Conservation (phyloP, 129 eudicot genomes). For the Centella asiatica region DNA sequence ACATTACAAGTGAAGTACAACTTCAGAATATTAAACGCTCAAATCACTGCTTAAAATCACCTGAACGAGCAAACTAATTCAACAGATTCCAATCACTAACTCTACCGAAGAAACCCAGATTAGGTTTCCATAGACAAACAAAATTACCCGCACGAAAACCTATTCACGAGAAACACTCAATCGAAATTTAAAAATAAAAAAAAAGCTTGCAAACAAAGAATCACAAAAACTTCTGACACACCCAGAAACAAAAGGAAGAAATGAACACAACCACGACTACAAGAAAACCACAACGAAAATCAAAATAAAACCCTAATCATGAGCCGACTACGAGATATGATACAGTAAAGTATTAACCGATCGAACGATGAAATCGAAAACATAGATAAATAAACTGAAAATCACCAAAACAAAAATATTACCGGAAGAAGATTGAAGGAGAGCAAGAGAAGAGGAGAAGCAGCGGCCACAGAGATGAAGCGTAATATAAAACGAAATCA, state of each 20-base stretch:
- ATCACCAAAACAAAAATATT: too few relatives aligned
- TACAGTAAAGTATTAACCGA: too few relatives aligned
- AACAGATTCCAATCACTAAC: background rate
- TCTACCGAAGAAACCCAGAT: too few relatives aligned
- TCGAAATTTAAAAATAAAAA: background rate
- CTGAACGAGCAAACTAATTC: background rate
- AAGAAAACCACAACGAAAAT: too few relatives aligned
- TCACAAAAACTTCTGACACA: too few relatives aligned
- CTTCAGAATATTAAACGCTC: background rate
- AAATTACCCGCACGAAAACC: background rate
- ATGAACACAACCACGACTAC: too few relatives aligned
- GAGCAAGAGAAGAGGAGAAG: background rate
- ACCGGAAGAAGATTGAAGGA: background rate
- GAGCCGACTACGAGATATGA: too few relatives aligned
- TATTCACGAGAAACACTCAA: background rate
- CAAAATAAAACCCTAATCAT: too few relatives aligned
- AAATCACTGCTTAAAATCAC: background rate
- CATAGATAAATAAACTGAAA: too few relatives aligned
- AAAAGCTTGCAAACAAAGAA: too few relatives aligned
- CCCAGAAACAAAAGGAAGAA: too few relatives aligned
- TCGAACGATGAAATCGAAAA: too few relatives aligned
- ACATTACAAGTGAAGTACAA: background rate
- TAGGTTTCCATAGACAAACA: background rate
- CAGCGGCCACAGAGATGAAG: background rate
- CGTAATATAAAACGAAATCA: background rate